These are phyloP conservation scores for Trifolium pratense DNA, from an alignment of 306 rosid genomes.

Conservation along the genomic window DNA sequence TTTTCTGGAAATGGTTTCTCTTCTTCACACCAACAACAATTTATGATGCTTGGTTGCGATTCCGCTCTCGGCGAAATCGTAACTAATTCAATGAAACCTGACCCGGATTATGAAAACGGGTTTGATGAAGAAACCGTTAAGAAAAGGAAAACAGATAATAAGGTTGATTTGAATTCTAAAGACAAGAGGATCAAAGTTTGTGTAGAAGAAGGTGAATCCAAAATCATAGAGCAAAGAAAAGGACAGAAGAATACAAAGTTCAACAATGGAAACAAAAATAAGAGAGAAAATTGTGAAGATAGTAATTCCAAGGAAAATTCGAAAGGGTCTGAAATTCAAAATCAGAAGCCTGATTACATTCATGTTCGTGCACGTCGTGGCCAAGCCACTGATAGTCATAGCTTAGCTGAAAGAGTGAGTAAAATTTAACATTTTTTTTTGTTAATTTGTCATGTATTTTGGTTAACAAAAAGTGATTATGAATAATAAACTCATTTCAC, in stretches of 20 bases:
- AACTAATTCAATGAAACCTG: constrained; percentile 55
- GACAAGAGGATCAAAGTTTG: constrained; percentile 64
- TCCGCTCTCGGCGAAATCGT: constrained; percentile 48
- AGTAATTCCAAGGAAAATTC: constrained; percentile 74
- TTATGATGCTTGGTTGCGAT: constrained; percentile 32
- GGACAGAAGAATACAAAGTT: constrained; percentile 45
- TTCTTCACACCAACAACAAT: constrained; percentile 37
- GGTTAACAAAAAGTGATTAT: background rate
- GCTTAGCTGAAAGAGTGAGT: constrained; percentile 93
- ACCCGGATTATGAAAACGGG: constrained; percentile 55
- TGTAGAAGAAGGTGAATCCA: constrained; percentile 74
- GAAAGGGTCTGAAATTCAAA: constrained; percentile 76
- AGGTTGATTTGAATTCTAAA: constrained; percentile 40
- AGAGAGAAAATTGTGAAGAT: constrained; percentile 59
- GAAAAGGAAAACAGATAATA: constrained; percentile 64
- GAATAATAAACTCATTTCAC: background rate
- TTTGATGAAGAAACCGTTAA: constrained; percentile 59
- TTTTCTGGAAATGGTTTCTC: too few species aligned
- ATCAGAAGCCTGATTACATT: constrained; percentile 83
- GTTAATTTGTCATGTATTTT: background rate
- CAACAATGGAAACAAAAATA: constrained; percentile 37
- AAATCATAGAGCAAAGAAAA: constrained; percentile 54
- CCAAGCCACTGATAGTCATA: constrained; percentile 97
- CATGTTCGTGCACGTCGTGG: constrained; percentile 96
- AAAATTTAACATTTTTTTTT: too few species aligned